Evolutionary conservation across 2,329 filamentous ascomycete genomes (phyloP), one percentile per base, ranked within the genome.

Genomic region (Fusarium algeriense): DNA sequence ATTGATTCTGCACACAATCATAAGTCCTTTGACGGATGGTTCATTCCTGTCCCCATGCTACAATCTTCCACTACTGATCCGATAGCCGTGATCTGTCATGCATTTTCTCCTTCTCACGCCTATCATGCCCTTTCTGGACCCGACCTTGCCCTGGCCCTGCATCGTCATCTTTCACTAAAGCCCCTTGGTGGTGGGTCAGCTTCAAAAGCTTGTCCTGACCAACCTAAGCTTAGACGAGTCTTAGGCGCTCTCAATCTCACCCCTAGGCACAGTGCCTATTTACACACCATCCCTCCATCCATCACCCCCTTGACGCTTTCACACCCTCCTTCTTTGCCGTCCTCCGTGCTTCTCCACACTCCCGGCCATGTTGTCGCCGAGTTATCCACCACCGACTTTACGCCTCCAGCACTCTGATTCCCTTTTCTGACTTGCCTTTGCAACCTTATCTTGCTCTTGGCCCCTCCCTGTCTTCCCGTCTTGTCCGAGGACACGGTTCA

Each of bases 281-380:
- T 54, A 3, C 60, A 74, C 70, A 26, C 69, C 71, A 53, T 60
- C 30, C 30, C 30, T 30, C 23, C 23, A 23, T 30, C 23, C 23
- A 23, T 30, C 30, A 30, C 10, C 23, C 12, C 38, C 56, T 61
- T 45, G 49, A 28, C 43, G 37, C 32, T 28, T 37, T 66, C 73
- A 74, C 74, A 73, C 65, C 66, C 69, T 70, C 69, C 69, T 63
- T 65, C 71, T 71, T 73, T 77, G 75, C 75, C 73, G 75, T 77
- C 60, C 73, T 76, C 68, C 74, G 71, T 74, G 48, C 63, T 61
- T 72, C 71, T 77, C 74, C 77, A 77, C 77, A 76, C 72, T 71
- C 71, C 74, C 77, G 77, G 75, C 77, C 77, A 72, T 75, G 71
- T 67, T 76, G 77, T 77, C 78, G 78, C 78, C 78, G 77, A 79